These are phyloP conservation scores for Thelephora terrestris DNA, from an alignment of 1,284 basidiomycete genomes.

Conservation along the genomic window DNA sequence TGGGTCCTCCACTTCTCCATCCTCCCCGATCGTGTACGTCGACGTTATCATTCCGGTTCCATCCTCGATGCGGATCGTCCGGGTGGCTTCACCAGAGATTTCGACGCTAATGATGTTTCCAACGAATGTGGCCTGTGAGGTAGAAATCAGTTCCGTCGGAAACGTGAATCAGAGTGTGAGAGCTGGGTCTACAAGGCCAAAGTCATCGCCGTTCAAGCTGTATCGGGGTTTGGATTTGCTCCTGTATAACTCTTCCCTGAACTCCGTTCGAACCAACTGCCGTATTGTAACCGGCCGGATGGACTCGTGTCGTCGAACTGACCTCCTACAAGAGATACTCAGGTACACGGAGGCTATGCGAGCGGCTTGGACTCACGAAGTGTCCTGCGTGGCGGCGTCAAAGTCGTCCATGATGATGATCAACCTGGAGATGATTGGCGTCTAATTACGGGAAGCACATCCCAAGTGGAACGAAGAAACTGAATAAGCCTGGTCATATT, in stretches of 20 bases:
- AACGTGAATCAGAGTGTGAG: background rate
- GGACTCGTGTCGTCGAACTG: conserved; percentile 1
- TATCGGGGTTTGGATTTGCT: too few relatives aligned
- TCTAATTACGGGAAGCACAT: background rate
- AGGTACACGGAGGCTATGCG: too few relatives aligned
- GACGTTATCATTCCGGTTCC: conserved; percentile 35
- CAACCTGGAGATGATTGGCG: background rate
- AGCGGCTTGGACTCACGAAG: background rate
- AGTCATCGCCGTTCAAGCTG: too few relatives aligned
- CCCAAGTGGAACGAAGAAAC: background rate
- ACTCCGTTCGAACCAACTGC: conserved; percentile 42
- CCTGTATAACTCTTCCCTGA: conserved; percentile 27
- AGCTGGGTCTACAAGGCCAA: too few relatives aligned
- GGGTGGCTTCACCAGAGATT: conserved; percentile 33
- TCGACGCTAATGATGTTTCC: conserved; percentile 7
- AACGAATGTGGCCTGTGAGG: conserved; percentile 36
- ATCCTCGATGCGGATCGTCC: conserved; percentile 29
- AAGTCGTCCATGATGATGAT: background rate
- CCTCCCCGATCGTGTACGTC: conserved; percentile 29
- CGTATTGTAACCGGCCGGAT: conserved; percentile 54
- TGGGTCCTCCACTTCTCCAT: conserved; percentile 20
- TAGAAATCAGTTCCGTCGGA: conserved; percentile 9
- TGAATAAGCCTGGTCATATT: conserved; percentile 2
- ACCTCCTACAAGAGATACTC: background rate
- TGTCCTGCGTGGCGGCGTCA: background rate